Evolutionary conservation across 768 basidiomycete genomes (phyloP), one percentile per base, ranked within the genome.

Genomic region (Strobilomyces echinocephalus): DNA sequence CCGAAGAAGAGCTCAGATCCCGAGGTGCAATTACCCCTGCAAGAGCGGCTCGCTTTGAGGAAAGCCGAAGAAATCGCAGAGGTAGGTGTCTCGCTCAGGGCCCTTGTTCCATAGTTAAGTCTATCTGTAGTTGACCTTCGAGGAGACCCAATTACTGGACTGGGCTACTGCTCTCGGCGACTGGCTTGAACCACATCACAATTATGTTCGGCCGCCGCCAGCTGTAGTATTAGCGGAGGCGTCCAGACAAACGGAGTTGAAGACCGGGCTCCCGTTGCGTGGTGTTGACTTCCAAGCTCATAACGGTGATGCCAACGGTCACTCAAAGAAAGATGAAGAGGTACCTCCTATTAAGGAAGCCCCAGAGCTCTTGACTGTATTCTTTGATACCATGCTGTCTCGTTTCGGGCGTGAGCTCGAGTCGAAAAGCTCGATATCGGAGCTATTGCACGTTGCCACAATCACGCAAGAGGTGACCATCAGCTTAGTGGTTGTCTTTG

Each of bases 131-230:
- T 72, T 92, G 33, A 88, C 90, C 9, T 53, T 66, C 3, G 84
- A 88, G 45, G 89, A 92, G 60, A 62, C 66, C 16, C 65, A 69
- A 33, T 74, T 89, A 38, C 70, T 83, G 42, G 73, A 84, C 24
- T 91, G 81, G 69, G 78, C 81, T 11, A 74, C 72, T 34, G 78
- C 81, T 15, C 70, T 91, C 43, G 80, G 84, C 30, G 78, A 83
- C 48, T 92, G 89, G 89, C 74, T 92, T 15, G 85, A 82, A 54
- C 85, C 85, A 8, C 83, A 87, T 65, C 88, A 92, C 58, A 76
- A 88, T 53, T 72, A 87, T 60, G 74, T 81, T 33, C 85, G 90
- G 2, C 90, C 88, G 5, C 83, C 82, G 18, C 81, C 87, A 2
- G 69, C 80, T 8, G 78, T 80, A 15, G 87, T 89, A 31, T 72